Evolutionary conservation across 495 filamentous ascomycete genomes (phyloP).

Genomic region (Saxophila tyrrhenica): DNA sequence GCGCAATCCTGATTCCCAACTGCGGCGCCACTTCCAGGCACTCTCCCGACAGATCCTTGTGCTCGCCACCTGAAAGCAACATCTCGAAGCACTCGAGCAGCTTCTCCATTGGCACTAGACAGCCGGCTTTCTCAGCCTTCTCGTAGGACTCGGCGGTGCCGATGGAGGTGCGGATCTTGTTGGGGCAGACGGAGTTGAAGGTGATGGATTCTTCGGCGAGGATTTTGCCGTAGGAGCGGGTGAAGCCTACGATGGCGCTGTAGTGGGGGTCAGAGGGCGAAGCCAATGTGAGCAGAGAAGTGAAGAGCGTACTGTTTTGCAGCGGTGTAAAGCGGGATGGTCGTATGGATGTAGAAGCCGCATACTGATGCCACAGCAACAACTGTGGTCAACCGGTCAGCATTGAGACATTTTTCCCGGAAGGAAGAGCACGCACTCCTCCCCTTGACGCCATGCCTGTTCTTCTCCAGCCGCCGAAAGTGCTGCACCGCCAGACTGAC

Average conservation of each 20-base stretch:
- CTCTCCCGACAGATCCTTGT: constrained; percentile 8
- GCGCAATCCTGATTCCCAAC: background rate
- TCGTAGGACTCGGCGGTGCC: constrained; percentile 2
- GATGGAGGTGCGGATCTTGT: constrained; percentile 9
- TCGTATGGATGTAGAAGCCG: constrained; percentile 4
- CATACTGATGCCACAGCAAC: constrained; percentile 10
- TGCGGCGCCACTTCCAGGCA: constrained; percentile 7
- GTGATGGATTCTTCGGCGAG: constrained; percentile 8
- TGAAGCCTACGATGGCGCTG: constrained; percentile 9
- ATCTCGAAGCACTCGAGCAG: constrained; percentile 7
- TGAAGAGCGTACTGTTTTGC: constrained; percentile 9
- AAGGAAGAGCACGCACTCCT: constrained; percentile 2
- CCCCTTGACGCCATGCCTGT: constrained; percentile 4
- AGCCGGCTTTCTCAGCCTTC: background rate
- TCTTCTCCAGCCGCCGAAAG: constrained; percentile 5
- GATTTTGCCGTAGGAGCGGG: constrained; percentile 11
- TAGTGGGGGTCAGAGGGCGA: background rate
- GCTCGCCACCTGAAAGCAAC: background rate
- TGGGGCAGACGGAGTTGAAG: constrained; percentile 10
- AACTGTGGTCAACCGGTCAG: background rate
- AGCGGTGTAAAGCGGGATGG: constrained; percentile 8
- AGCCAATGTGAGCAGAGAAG: background rate
- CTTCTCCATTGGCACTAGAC: constrained; percentile 7
- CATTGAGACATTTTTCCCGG: background rate
- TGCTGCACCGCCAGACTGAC: constrained; percentile 10